Conservation (phyloP, 106 monocot genomes). For the Dendrobium nobile region DNA sequence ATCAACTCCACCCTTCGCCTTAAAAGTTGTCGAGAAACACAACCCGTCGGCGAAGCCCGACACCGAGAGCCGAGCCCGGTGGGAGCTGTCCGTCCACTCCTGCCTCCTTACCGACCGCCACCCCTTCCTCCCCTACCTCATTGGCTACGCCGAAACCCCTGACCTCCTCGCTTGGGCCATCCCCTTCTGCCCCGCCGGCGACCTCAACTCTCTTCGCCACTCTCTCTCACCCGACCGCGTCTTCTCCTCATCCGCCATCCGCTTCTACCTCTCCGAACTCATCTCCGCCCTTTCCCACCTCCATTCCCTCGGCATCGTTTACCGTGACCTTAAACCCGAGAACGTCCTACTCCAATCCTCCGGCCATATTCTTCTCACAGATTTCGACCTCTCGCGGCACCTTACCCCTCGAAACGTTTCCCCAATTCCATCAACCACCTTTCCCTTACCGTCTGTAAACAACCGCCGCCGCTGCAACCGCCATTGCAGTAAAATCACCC, state of each 20-base stretch:
- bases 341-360: slow-evolving; percentile 66
- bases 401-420: slow-evolving; percentile 32
- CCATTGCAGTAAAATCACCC: slow-evolving; percentile 30
- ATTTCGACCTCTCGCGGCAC: slow-evolving; percentile 86
- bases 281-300: slow-evolving; percentile 65
- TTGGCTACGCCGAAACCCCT: slow-evolving; percentile 51
- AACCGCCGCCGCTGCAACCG: neutral
- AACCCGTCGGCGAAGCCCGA: slow-evolving; percentile 17
- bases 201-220: slow-evolving; percentile 75
- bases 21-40: slow-evolving; percentile 73
- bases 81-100: slow-evolving; percentile 69
- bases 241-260: slow-evolving; percentile 65
- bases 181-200: slow-evolving; percentile 83
- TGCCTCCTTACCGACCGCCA: slow-evolving; percentile 40
- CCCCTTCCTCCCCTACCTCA: slow-evolving; percentile 57
- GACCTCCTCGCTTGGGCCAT: slow-evolving; percentile 70
- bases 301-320: slow-evolving; percentile 65
- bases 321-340: slow-evolving; percentile 94
- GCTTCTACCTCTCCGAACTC: slow-evolving; percentile 82
- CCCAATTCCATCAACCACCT: neutral
- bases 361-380: slow-evolving; percentile 82
- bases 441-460: neutral
- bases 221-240: slow-evolving; percentile 51
- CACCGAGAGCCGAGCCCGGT: slow-evolving; percentile 60
- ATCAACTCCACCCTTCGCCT: slow-evolving; percentile 39